Evolutionary conservation across 805 yeast species (phyloP), one percentile per base, ranked within the genome.

Genomic region (Candida boleticola): DNA sequence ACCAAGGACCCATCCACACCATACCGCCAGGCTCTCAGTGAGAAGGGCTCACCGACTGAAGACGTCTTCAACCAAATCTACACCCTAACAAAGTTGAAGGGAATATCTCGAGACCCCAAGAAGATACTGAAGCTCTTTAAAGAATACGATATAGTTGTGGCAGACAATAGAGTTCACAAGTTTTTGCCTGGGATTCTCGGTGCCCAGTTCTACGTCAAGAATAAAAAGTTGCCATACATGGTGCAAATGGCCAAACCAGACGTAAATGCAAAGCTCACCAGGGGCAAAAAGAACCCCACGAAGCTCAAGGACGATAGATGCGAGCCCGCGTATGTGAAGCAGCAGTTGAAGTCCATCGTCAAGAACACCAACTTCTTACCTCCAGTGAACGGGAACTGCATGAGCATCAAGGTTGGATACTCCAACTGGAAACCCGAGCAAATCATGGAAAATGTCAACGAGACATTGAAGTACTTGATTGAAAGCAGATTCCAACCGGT

Each of bases 1-100:
- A 83, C 92, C 6, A 85, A 83, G 48, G 93, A 87, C 54, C 90
- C 92, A 1, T 76, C 83, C 4, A 66, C 76, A 3, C 68, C 71
- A 5, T 85, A 79, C 52, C 67, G 80, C 27, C 68, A 66, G 9
- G 68, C 73, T 3, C 57, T 85, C 4, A 66, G 71, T 5, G 64
- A 62, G 22, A 72, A 73, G 43, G 78, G 71, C 14, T 66, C 79
- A 1, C 71, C 76, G 1, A 82, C 89, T 0, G 79, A 80, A 40
- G 85, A 83, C 43, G 55, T 60, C 14, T 84, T 86, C 58, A 74
- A 75, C 34, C 80, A 80, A 22, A 78, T 87, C 19, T 64, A 80
- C 16, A 74, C 88, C 11, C 66, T 83, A 37, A 79, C 77, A 47
- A 81, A 76, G 49, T 58, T 83, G 42, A 79, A 74, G 53, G 61